Evolutionary conservation across 441 rosid species (phyloP), one percentile per base, ranked within the genome.

Genomic region (Croton setiger): DNA sequence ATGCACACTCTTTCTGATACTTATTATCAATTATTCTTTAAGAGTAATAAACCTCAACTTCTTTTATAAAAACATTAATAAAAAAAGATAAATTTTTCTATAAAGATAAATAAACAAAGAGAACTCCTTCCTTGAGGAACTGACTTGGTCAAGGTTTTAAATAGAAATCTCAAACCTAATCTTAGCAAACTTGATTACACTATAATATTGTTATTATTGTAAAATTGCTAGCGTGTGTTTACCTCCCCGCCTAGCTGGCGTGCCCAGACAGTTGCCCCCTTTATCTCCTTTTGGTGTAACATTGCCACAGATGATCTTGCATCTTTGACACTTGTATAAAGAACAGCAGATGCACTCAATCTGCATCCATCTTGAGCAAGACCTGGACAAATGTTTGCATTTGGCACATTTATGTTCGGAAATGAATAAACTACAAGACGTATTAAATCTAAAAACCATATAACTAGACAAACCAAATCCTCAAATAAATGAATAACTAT

Each of bases 211-310:
- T 23, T 55, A 23, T 23, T 11, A 9, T 13, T 43, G 51, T 11
- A 61, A 35, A 33, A 52, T 27, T 39, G 57, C 47, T 36, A 63
- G 64, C 73, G 41, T 53, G 37, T 57, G 51, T 47, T 83, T 83
- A 94, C 99, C 99, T 92, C 99, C 55, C 99, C 96, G 69, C 99
- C 99, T 41, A 94, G 86, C 83, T 94, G 99, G 21, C 98, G 92
- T 33, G 98, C 98, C 99, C 99, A 94, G 60, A 92, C 81, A 72
- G 68, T 49, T 57, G 80, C 85, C 45, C 94, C 99, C 43, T 74
- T 80, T 45, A 92, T 78, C 60, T 83, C 84, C 68, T 87, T 90
- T 71, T 87, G 96, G 82, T 94, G 98, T 39, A 92, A 62, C 69
- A 43, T 60, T 60, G 72, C 80, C 75, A 92, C 96, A 72, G 87